Evolutionary conservation across 2,329 filamentous ascomycete species (phyloP), one percentile per base, ranked within the genome.

Genomic region (Xylariaceae sp.): DNA sequence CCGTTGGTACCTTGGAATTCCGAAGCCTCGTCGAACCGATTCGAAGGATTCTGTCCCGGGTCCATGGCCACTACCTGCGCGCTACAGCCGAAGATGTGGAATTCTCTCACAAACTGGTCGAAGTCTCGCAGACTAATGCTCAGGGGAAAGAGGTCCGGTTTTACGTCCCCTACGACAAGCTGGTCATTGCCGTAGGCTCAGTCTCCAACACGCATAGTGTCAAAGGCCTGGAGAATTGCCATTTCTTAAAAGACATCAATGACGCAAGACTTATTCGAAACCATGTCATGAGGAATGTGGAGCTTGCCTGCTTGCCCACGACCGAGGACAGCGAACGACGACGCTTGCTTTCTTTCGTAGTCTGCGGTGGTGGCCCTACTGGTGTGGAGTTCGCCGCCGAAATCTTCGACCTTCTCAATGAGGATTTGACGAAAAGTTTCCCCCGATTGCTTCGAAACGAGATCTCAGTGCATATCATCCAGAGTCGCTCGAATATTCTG

Each of bases 381-480:
- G 94, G 94, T 62, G 94, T 99, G 42, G 94, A 99, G 73, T 99
- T 99, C 69, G 95, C 95, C 0, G 94, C 94, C 4, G 94, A 99
- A 73, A 82, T 99, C 5, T 97, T 89, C 73, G 94, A 99, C 74
- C 87, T 99, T 74, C 81, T 99, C 13, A 99, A 99, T 70, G 95
- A 99, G 73, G 94, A 99, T 72, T 76, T 99, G 49, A 87, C 87
- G 49, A 80, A 82, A 55, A 85, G 89, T 68, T 99, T 96, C 74
- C 94, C 94, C 2, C 87, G 87, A 63, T 85, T 99, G 35, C 76
- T 99, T n/a, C 86, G 94, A 62, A 97, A 97, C 72, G 92, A 99
- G 73, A 96, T 99, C 53, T 97, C 94, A 0, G 93, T 99, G 1
- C 95, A 99, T 71, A 82, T 99, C 51, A 97, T 99, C 63, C 94